Conservation (phyloP, 495 filamentous ascomycete species). For the Neurospora tetrasperma region DNA sequence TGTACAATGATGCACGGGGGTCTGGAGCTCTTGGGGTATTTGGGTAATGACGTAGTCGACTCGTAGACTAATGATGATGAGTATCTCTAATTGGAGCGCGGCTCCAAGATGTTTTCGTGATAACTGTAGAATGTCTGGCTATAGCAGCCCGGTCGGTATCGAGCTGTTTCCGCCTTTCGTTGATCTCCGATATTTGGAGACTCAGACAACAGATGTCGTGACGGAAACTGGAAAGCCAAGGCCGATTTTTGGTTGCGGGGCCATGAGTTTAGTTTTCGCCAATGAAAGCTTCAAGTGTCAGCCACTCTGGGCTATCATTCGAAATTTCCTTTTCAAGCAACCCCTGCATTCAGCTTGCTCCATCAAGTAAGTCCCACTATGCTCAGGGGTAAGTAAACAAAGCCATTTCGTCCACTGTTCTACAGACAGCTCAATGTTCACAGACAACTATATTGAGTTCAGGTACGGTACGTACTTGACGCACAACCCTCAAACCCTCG, state of each 20-base stretch:
- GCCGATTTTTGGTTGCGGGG: too few species aligned
- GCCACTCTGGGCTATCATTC: neutral
- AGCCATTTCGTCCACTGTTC: neutral
- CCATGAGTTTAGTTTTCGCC: neutral
- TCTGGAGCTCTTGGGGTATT: neutral
- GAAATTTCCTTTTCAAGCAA: neutral
- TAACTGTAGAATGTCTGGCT: neutral
- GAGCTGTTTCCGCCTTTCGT: neutral
- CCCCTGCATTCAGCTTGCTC: neutral
- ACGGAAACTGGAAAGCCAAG: too few species aligned
- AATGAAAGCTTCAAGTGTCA: neutral
- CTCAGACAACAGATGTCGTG: too few species aligned
- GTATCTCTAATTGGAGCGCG: neutral
- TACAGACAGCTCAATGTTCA: neutral
- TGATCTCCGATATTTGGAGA: too few species aligned
- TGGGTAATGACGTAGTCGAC: neutral
- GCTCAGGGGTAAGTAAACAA: neutral
- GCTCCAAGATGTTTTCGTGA: neutral
- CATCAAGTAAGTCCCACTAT: neutral
- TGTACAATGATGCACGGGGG: neutral
- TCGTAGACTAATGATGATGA: neutral
- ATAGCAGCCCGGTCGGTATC: neutral
- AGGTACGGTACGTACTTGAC: neutral
- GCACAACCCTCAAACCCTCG: neutral
- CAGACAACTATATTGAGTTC: neutral